These are phyloP conservation scores for Aspergillus transmontanensis DNA, from an alignment of 2,329 filamentous ascomycete genomes.

Conservation along the genomic window DNA sequence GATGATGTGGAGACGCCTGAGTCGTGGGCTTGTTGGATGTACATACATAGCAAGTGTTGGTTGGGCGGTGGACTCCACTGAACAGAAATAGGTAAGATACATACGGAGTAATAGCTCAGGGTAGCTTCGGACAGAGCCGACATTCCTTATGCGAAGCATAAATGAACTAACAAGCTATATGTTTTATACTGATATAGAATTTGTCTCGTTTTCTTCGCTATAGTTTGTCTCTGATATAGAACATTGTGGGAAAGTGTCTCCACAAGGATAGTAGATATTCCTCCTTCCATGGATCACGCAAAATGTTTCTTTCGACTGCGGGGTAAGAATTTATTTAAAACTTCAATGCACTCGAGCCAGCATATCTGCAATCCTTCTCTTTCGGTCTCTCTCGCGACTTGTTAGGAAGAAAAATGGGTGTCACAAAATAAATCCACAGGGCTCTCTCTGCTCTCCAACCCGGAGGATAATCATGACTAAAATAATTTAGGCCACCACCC, in stretches of 20 bases:
- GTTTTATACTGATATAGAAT: neutral
- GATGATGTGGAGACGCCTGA: neutral
- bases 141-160: neutral
- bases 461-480: neutral
- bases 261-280: neutral
- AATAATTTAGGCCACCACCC: neutral
- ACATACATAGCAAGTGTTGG: neutral
- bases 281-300: neutral
- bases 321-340: slow-evolving; percentile 4
- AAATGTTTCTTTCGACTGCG: neutral
- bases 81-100: no score
- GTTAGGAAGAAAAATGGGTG: no score
- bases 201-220: neutral
- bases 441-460: no score
- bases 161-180: neutral
- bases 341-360: neutral
- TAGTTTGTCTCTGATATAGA: neutral
- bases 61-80: no score
- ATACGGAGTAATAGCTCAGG: no score
- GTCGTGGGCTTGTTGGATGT: neutral
- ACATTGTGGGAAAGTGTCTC: neutral
- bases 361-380: neutral
- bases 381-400: no score
- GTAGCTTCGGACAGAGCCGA: neutral
- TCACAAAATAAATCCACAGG: no score